A percentile compares a stretch with the other conserved stretches of the same genome.
These are phyloP conservation scores for Psilocybe subaeruginosa DNA, from an alignment of 768 basidiomycete species.

Conservation along the genomic window DNA sequence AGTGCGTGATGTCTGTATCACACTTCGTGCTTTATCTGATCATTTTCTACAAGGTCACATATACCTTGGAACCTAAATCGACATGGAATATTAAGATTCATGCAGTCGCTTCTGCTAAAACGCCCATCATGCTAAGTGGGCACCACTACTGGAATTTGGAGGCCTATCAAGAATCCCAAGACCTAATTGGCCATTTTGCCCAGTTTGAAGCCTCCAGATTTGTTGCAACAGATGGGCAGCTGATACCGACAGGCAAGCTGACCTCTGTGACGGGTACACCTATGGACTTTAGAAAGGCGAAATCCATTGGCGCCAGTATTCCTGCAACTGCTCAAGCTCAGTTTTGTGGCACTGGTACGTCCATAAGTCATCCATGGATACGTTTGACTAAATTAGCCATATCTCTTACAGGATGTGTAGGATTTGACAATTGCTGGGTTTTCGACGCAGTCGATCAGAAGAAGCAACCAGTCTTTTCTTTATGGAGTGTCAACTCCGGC, in stretches of 20 bases:
- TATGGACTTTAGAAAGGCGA: conserved; percentile 45
- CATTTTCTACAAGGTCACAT: conserved; percentile 28
- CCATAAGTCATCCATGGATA: background rate
- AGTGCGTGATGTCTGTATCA: conserved; percentile 18
- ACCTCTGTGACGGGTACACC: conserved; percentile 37
- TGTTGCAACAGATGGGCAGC: conserved; percentile 40
- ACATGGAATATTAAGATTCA: conserved; percentile 42
- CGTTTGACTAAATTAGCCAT: background rate
- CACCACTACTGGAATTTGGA: conserved; percentile 51
- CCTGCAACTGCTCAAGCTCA: conserved; percentile 34
- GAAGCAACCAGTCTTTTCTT: conserved; percentile 35
- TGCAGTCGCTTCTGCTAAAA: conserved; percentile 36
- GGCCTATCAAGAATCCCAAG: conserved; percentile 43
- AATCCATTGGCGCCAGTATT: conserved; percentile 40
- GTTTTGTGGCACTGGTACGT: conserved; percentile 43
- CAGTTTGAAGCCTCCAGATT: conserved; percentile 41
- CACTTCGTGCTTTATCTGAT: background rate
- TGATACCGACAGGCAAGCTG: conserved; percentile 45
- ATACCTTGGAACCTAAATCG: conserved; percentile 35
- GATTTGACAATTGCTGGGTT: conserved; percentile 51
- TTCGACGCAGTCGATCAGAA: conserved; percentile 35
- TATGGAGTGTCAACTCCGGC: conserved; percentile 50
- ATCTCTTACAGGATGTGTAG: conserved; percentile 37
- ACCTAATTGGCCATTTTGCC: conserved; percentile 37
- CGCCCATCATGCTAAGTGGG: conserved; percentile 47